Percentiles rank a stretch among this genome's conserved stretches.
Conservation (phyloP, 257 asterid species). For the Solanum phureja region DNA sequence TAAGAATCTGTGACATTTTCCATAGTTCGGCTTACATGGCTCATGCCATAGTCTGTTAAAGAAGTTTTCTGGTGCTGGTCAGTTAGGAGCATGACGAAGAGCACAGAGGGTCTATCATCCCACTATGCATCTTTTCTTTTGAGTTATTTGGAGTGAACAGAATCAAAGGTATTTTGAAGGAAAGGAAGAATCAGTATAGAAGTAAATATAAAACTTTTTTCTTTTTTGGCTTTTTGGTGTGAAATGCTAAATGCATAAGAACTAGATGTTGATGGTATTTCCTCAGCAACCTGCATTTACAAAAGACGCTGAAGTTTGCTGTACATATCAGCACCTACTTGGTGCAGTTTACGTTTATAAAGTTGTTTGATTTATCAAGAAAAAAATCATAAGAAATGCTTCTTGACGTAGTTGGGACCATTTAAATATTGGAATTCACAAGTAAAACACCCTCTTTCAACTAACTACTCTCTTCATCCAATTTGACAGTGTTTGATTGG, state of each 20-base stretch:
- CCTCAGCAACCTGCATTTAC: background rate
- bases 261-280: background rate
- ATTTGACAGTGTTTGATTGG: background rate
- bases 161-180: background rate
- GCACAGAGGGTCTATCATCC: background rate
- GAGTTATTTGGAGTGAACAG: background rate
- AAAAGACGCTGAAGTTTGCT: background rate
- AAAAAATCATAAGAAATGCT: background rate
- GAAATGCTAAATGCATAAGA: background rate
- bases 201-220: background rate
- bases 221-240: background rate
- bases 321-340: background rate
- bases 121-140: background rate
- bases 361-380: background rate
- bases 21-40: background rate
- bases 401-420: background rate
- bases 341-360: background rate
- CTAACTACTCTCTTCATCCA: background rate
- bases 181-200: background rate
- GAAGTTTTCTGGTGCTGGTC: background rate
- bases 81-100: background rate
- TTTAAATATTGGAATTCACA: background rate
- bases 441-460: background rate
- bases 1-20: background rate
- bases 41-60: background rate